phyloP scores from a whole-genome alignment of 2,329 filamentous ascomycete genomes.

The Thielaviopsis euricoi region DNA sequence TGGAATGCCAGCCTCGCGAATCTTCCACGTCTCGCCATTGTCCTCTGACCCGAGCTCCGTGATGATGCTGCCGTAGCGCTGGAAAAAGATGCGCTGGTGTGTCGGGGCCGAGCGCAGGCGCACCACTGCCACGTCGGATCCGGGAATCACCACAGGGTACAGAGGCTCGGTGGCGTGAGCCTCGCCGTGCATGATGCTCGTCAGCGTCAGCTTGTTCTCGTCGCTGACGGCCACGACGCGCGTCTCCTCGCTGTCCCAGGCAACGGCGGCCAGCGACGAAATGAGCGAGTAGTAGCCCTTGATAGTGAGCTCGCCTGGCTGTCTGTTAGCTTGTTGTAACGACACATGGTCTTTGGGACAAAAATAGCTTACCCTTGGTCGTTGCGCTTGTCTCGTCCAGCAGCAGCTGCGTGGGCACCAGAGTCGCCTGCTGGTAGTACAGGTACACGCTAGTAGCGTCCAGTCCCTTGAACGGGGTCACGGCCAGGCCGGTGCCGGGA shows the following conservation, averaged over 20 bases:
- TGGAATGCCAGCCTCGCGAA: slow-evolving; percentile 7
- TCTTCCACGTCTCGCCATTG: slow-evolving; percentile 11
- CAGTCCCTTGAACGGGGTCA: slow-evolving; percentile 6
- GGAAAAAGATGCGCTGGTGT: slow-evolving; percentile 11
- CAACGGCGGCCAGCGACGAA: slow-evolving; percentile 8
- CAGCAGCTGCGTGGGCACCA: slow-evolving; percentile 8
- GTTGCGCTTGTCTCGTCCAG: slow-evolving; percentile 4
- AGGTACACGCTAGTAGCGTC: slow-evolving; percentile 9
- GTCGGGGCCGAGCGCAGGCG: slow-evolving; percentile 3
- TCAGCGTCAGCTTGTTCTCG: slow-evolving; percentile 10
- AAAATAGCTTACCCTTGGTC: slow-evolving; percentile 6
- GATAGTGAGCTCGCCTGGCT: slow-evolving; percentile 10
- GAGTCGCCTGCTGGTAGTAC: slow-evolving; percentile 9
- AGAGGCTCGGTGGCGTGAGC: slow-evolving; percentile 9
- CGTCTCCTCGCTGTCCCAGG: slow-evolving; percentile 10
- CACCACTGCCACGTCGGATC: slow-evolving; percentile 10
- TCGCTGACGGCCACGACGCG: slow-evolving; percentile 10
- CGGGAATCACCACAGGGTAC: slow-evolving; percentile 11
- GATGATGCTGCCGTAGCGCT: slow-evolving; percentile 11
- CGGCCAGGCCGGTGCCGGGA: slow-evolving; percentile 9
- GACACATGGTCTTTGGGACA: background rate
- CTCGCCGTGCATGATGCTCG: slow-evolving; percentile 8
- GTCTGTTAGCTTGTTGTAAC: background rate
- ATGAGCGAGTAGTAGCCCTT: slow-evolving; percentile 11
- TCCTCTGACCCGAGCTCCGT: slow-evolving; percentile 9